A percentile compares a stretch with the other conserved stretches of the same genome.
Evolutionary conservation across 2,329 filamentous ascomycete genomes (phyloP).

Genomic region (Akanthomyces uredinophilus): DNA sequence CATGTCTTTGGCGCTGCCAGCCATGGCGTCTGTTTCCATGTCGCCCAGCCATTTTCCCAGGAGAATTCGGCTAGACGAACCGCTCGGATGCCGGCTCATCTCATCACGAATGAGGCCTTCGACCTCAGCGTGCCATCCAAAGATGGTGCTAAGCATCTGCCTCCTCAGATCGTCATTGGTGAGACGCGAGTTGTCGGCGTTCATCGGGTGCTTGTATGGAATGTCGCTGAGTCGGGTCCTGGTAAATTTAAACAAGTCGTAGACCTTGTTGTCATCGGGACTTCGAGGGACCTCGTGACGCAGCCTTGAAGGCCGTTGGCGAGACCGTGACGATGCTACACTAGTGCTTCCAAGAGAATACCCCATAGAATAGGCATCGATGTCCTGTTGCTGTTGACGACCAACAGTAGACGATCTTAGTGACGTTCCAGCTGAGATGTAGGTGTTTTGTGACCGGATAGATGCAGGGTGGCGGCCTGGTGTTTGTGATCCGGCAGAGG

Average conservation of each 20-base stretch:
- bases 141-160: conserved; percentile 91
- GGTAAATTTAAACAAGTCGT: conserved; percentile 83
- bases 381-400: conserved; percentile 22
- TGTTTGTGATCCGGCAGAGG: conserved; percentile 43
- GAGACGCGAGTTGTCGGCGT: conserved; percentile 51
- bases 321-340: conserved; percentile 43
- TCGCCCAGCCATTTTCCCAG: conserved; percentile 92
- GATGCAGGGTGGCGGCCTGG: conserved; percentile 47
- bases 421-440: conserved; percentile 60
- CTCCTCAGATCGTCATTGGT: conserved; percentile 75
- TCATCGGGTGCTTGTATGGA: conserved; percentile 66
- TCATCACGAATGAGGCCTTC: conserved; percentile 80
- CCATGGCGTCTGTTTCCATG: conserved; percentile 74
- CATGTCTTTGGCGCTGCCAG: conserved; percentile 76
- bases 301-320: conserved; percentile 60
- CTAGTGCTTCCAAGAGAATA: conserved; percentile 34
- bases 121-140: conserved; percentile 88
- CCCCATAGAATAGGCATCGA: conserved; percentile 52
- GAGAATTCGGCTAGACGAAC: conserved; percentile 74
- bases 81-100: conserved; percentile 64
- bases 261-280: conserved; percentile 58
- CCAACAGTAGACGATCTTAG: conserved; percentile 31
- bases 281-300: conserved; percentile 76
- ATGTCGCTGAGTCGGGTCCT: conserved; percentile 76
- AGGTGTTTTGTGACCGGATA: conserved; percentile 55